phyloP scores from a whole-genome alignment of 345 rosid species.

The Lepidium sativum region DNA sequence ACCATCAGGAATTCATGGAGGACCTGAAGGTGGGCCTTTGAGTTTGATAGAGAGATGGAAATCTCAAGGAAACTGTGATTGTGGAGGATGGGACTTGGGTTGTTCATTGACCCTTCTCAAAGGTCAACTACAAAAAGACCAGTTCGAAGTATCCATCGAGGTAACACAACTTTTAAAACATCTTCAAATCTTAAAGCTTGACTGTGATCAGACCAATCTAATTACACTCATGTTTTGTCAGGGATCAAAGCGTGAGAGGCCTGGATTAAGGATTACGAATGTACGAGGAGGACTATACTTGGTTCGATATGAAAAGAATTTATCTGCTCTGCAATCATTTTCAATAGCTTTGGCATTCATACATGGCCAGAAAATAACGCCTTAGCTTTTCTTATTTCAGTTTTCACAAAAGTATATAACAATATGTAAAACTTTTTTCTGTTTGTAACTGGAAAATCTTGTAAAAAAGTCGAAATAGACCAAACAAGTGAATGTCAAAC shows the following conservation, averaged over 20 bases:
- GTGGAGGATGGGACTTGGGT: conserved; percentile 92
- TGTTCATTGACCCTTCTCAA: conserved; percentile 59
- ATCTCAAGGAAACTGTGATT: conserved; percentile 78
- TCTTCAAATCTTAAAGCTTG: not conserved
- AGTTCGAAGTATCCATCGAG: conserved; percentile 36
- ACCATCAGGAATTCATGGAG: conserved; percentile 64
- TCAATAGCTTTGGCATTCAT: conserved; percentile 64
- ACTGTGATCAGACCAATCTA: not conserved
- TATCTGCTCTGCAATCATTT: conserved; percentile 59
- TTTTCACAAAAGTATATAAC: too few relatives aligned
- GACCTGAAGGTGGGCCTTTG: conserved; percentile 64
- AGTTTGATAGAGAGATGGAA: conserved; percentile 74
- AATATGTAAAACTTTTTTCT: too few relatives aligned
- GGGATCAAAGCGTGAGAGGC: conserved; percentile 39
- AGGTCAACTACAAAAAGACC: conserved; percentile 28
- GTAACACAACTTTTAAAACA: not conserved
- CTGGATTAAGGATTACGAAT: conserved; percentile 43
- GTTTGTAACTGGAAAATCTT: too few relatives aligned
- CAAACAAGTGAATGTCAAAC: conserved; percentile 4
- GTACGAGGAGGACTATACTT: conserved; percentile 42
- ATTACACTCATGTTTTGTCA: conserved; percentile 16
- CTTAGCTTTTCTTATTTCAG: too few relatives aligned
- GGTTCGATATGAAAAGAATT: conserved; percentile 43
- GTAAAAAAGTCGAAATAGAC: not conserved
- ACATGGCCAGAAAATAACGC: conserved; percentile 45